Evolutionary conservation across 306 rosid genomes (phyloP), one percentile per base, ranked within the genome.

Genomic region (Lagenaria siceraria): DNA sequence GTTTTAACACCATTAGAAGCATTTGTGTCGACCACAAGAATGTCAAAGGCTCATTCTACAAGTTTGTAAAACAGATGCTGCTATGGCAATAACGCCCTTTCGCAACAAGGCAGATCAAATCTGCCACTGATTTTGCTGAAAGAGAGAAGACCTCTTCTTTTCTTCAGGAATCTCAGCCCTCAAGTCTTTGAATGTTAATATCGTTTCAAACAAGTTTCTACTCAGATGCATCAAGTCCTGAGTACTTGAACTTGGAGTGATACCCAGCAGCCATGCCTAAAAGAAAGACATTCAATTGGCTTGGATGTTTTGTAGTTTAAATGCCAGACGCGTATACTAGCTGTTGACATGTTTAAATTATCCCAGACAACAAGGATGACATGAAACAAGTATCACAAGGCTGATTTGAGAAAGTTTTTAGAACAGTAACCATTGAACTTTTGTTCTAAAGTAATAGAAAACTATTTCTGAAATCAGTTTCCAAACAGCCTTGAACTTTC

Each of bases 121-220:
- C 89, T 8, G 89, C 91, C 40, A 82, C 86, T 12, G 49, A 78
- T 40, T 90, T 90, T 21, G 90, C 96, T 0, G 91, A 89, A 76
- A 72, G 80, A 59, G 95, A 93, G 83, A 87, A 76, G 52, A 86
- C 88, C 4, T 89, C 83, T 77, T 88, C 89, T 29, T 29, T 29
- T 29, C 94, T 88, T 90, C 88, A 96, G n/a, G 90, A 80, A 90
- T 95, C 3, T 93, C 96, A 42, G 96, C 98, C 46, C 92, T 90
- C 0, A 93, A 90, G 85, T 85, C 95, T 63, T 48, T 85, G 83
- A 90, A 90, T 6, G 96, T 93, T 15, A 95, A 93, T 89, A 80
- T 63, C 84, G 93, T 81, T 89, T 93, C 87, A 83, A 92, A 6
- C 93, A 91, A 62, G 92, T 88, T 78, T 84, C 86, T 74, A 83